These are phyloP conservation scores for Tetradesmus obliquus DNA, from an alignment of 139 green algal genomes.

Conservation along the genomic window DNA sequence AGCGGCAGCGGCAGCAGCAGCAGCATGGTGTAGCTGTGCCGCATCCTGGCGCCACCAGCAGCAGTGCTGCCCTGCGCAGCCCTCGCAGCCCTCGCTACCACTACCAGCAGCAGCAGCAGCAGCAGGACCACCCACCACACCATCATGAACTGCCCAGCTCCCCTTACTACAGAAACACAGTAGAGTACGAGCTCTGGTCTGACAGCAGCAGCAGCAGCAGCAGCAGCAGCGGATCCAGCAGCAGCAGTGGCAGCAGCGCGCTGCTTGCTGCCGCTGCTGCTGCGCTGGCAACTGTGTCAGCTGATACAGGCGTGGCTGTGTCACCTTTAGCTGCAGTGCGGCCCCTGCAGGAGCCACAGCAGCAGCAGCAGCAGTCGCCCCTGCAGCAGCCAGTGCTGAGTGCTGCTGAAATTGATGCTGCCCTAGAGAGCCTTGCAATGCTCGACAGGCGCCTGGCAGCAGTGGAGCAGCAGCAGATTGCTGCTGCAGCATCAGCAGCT, in stretches of 20 bases:
- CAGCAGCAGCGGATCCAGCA: background rate
- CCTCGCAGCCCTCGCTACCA: background rate
- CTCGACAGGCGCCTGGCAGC: background rate
- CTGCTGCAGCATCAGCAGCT: background rate
- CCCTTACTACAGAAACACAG: background rate
- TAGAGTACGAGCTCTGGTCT: background rate
- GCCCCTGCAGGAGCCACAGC: background rate
- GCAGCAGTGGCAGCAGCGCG: background rate
- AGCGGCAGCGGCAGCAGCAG: background rate
- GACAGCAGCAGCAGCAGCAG: background rate
- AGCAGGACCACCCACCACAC: background rate
- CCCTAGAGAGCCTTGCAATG: background rate
- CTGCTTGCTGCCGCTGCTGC: background rate
- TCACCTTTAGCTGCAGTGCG: background rate
- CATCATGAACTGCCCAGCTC: background rate
- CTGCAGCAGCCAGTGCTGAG: background rate
- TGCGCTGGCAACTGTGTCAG: background rate
- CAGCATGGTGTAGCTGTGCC: background rate
- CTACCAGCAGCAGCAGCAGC: background rate
- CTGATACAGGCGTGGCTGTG: background rate
- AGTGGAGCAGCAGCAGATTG: background rate
- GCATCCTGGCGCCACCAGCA: background rate
- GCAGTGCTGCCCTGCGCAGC: background rate
- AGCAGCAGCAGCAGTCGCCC: background rate
- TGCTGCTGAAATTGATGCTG: background rate